These are phyloP conservation scores for Aegilops umbellulata DNA, from an alignment of 176 grass and related monocot species.

Conservation along the genomic window DNA sequence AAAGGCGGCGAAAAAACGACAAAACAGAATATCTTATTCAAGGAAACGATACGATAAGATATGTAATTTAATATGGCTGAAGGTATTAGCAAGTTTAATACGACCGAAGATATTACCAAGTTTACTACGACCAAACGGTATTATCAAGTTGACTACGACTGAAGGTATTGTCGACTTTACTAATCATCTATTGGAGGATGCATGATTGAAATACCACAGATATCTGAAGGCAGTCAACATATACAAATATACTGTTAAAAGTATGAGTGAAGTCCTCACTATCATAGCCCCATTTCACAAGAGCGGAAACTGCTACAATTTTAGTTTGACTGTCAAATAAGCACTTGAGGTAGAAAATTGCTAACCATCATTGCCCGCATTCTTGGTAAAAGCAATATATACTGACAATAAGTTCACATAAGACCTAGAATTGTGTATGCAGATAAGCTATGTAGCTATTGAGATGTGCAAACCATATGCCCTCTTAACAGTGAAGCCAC, in stretches of 20 bases:
- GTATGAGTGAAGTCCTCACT: background rate
- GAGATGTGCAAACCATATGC: background rate
- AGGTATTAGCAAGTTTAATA: constrained; percentile 22
- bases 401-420: background rate
- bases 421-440: background rate
- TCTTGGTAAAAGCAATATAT: background rate
- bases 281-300: background rate
- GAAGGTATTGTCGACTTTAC: background rate
- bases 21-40: background rate
- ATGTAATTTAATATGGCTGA: constrained; percentile 9
- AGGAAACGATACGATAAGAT: background rate
- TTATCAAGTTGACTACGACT: background rate
- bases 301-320: background rate
- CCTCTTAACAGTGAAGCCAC: background rate
- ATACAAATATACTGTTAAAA: background rate
- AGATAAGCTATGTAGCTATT: background rate
- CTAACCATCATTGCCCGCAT: background rate
- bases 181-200: background rate
- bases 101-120: background rate
- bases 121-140: background rate
- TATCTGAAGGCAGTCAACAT: background rate
- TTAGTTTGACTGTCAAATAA: background rate
- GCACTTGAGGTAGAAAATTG: background rate
- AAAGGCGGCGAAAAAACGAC: background rate
- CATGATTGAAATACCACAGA: background rate